phyloP scores from a whole-genome alignment of 2,329 filamentous ascomycete genomes.

The Lasiodiplodia citricola region DNA sequence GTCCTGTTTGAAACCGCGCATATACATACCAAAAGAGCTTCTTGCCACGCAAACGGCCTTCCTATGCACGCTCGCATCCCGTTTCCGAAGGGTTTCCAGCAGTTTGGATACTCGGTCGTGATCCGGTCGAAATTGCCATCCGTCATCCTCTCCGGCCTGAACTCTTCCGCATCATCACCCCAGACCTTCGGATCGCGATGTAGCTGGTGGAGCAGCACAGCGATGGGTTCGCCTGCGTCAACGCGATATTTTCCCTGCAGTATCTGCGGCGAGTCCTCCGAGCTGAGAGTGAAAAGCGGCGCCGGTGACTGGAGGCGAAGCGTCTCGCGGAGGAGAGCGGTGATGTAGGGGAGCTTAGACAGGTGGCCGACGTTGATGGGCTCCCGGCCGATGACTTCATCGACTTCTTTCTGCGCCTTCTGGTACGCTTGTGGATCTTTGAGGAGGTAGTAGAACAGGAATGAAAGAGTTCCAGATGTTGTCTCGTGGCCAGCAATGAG shows the following conservation, averaged over 20 bases:
- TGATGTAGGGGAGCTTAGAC: slow-evolving; percentile 58
- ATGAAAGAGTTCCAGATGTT: slow-evolving; percentile 45
- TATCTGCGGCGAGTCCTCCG: slow-evolving; percentile 36
- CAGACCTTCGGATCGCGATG: slow-evolving; percentile 51
- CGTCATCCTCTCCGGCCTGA: slow-evolving; percentile 54
- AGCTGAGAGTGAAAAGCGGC: slow-evolving; percentile 53
- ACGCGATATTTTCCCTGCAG: slow-evolving; percentile 47
- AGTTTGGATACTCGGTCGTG: slow-evolving; percentile 41
- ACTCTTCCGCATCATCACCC: slow-evolving; percentile 52
- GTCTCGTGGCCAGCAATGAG: slow-evolving; percentile 60
- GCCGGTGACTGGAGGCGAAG: slow-evolving; percentile 61
- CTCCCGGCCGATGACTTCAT: slow-evolving; percentile 55
- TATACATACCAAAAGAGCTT: slow-evolving; percentile 49
- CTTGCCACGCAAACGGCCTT: slow-evolving; percentile 61
- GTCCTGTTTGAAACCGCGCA: neutral
- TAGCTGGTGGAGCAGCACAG: slow-evolving; percentile 40
- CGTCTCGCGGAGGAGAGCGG: slow-evolving; percentile 60
- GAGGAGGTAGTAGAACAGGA: slow-evolving; percentile 57
- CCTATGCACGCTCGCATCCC: slow-evolving; percentile 60
- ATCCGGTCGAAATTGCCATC: slow-evolving; percentile 45
- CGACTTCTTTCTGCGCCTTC: slow-evolving; percentile 60
- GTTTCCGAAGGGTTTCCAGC: slow-evolving; percentile 62
- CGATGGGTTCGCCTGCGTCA: slow-evolving; percentile 38
- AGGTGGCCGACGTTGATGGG: slow-evolving; percentile 57
- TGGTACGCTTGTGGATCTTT: slow-evolving; percentile 57